Evolutionary conservation across 2,329 filamentous ascomycete genomes (phyloP).

Genomic region (Claviceps pusilla): DNA sequence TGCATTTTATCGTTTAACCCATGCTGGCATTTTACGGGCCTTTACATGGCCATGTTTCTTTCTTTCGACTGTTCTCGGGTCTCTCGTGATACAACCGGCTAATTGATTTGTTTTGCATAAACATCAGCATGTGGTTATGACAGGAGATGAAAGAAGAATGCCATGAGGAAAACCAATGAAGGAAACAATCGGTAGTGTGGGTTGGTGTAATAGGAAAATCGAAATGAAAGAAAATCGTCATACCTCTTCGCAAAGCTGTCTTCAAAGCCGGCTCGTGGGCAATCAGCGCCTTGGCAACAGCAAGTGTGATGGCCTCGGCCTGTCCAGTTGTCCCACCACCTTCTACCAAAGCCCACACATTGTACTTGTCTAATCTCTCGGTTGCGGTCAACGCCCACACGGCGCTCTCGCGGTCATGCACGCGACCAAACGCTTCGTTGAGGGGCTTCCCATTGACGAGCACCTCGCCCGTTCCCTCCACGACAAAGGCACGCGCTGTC

Average conservation of each 20-base stretch:
- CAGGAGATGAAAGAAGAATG: neutral
- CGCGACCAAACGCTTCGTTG: constrained; percentile 62
- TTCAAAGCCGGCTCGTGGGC: constrained; percentile 89
- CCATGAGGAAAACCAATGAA: neutral
- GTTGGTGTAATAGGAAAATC: neutral
- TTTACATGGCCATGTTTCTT: constrained; percentile 96
- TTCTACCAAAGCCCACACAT: constrained; percentile 71
- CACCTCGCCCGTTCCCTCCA: constrained; percentile 85
- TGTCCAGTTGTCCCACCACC: constrained; percentile 91
- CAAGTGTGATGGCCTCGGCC: constrained; percentile 84
- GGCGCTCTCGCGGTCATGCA: constrained; percentile 90
- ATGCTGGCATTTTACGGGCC: constrained; percentile 93
- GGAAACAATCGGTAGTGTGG: neutral
- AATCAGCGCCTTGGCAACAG: constrained; percentile 72
- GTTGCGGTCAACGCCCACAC: constrained; percentile 81
- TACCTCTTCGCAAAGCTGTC: constrained; percentile 74
- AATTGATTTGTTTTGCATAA: constrained; percentile 10
- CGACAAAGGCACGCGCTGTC: constrained; percentile 68
- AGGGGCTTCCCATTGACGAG: constrained; percentile 83
- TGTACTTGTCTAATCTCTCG: constrained; percentile 84
- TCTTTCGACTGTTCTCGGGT: constrained; percentile 83
- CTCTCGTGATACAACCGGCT: constrained; percentile 89
- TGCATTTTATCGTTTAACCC: constrained; percentile 63
- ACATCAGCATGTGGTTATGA: neutral
- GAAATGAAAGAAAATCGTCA: constrained; percentile 19